Base-by-base conservation (phyloP, 2,329 filamentous ascomycete species). In the Arthrobotrys musiformis region DNA sequence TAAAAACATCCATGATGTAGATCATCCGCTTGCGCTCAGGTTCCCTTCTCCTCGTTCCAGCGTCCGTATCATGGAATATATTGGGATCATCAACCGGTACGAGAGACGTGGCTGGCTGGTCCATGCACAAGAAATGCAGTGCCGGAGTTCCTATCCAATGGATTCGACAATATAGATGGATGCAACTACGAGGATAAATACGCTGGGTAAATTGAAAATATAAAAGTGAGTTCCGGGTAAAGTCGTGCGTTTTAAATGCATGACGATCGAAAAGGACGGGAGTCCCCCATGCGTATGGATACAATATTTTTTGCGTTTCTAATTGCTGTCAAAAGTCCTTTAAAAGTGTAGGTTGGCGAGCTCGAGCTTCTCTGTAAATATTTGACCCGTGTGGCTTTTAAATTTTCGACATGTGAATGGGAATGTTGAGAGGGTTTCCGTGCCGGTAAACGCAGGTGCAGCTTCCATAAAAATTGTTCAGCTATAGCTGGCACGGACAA, bases 1-100 rank as follows among this genome's bases (percentile, higher is more conserved):
- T 52, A 66, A 61, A 66, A 68, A 35, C 22, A 74, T 74, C 70
- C 70, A 68, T 68, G 70, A 8, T 15, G 70, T 68, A 54, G 56
- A 68, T 68, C 70, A 75, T 26, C 46, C 70, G 70, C 54, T 68
- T 26, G 35, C 70, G 70, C 54, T 68, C 60, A 48, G 61, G 58
- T 67, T 40, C 13, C n/a, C n/a, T n/a, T n/a, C n/a, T n/a, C n/a
- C 24, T 37, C 19, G 30, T 40, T 58, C 54, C 54, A 58, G 26
- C 17, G 30, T 58, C 30, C 33, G 54, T 58, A 40, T 37, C 28
- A 56, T 22, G 33, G 30, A 58, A 40, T 17, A 56, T 40, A 40
- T 28, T 58, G 33, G 19, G 30, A 50, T 54, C 30, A 13, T 37
- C 11, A 11, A 9, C 33, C 5, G 33, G 35, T 40, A 42, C 40